These are phyloP conservation scores for Podila horticola DNA, from an alignment of 192 early-diverging fungal genomes.

Conservation along the genomic window DNA sequence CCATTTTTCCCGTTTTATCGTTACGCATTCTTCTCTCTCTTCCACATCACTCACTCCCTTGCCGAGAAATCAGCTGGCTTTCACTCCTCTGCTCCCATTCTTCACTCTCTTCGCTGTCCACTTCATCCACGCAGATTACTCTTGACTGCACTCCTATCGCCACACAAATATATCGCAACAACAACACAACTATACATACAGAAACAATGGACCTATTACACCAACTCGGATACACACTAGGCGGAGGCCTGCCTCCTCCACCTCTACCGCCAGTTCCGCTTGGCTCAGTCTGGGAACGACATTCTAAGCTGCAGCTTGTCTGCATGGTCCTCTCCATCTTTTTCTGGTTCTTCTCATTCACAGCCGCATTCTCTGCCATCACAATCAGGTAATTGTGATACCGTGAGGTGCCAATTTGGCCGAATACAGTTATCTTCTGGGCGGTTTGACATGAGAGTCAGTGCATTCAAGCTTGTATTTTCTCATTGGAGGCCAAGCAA, in stretches of 20 bases:
- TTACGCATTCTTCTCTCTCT: background rate
- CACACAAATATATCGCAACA: background rate
- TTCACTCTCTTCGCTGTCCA: background rate
- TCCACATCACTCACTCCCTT: background rate
- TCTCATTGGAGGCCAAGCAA: background rate
- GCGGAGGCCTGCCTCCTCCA: background rate
- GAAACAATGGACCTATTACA: slow-evolving; percentile 1
- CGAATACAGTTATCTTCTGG: background rate
- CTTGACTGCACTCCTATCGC: background rate
- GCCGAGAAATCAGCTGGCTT: background rate
- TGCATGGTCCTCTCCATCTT: slow-evolving; percentile 53
- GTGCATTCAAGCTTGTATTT: no score
- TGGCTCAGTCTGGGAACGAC: slow-evolving; percentile 47
- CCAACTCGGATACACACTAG: background rate
- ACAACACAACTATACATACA: background rate
- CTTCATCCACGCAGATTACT: background rate
- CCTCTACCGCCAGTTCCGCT: background rate
- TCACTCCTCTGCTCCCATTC: background rate
- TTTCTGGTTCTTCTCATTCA: slow-evolving; percentile 47
- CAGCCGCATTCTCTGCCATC: slow-evolving; percentile 40
- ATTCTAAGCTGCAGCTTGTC: slow-evolving; percentile 45
- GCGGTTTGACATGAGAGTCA: no score
- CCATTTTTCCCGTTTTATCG: background rate
- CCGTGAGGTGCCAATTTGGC: background rate
- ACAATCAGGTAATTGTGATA: slow-evolving; percentile 34